These are phyloP conservation scores for Saccharum hybrid DNA, from an alignment of 202 grass and related monocot species.

Conservation along the genomic window DNA sequence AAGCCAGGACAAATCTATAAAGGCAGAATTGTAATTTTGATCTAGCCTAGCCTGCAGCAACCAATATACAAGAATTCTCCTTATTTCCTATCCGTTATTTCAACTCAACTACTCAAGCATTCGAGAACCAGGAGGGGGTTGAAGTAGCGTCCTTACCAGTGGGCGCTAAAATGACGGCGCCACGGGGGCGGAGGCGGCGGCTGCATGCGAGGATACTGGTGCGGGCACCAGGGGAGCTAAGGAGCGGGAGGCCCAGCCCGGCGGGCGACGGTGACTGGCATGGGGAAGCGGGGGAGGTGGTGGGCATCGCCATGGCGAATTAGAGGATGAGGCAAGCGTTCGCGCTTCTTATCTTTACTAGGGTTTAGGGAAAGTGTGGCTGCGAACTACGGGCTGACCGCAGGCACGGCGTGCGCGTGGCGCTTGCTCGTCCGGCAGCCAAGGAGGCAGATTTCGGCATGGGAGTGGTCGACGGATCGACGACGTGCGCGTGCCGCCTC, in stretches of 20 bases:
- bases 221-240: slow-evolving; percentile 20
- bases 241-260: slow-evolving; percentile 24
- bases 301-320: slow-evolving; percentile 42
- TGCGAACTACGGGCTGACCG: neutral
- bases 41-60: neutral
- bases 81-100: neutral
- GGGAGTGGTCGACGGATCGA: no score
- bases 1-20: no score
- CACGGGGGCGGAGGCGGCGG: slow-evolving; percentile 2
- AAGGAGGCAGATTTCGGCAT: no score
- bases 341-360: neutral
- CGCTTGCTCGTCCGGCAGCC: no score
- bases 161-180: neutral
- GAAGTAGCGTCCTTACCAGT: neutral
- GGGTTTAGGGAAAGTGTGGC: neutral
- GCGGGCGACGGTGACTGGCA: slow-evolving; percentile 31
- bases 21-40: no score
- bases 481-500: no score
- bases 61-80: neutral
- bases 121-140: neutral
- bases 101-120: neutral
- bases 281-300: slow-evolving; percentile 28
- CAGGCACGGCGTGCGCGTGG: no score
- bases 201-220: slow-evolving; percentile 8
- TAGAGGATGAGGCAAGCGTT: neutral